Evolutionary conservation across 495 filamentous ascomycete species (phyloP).

Genomic region (Thozetella sp.): DNA sequence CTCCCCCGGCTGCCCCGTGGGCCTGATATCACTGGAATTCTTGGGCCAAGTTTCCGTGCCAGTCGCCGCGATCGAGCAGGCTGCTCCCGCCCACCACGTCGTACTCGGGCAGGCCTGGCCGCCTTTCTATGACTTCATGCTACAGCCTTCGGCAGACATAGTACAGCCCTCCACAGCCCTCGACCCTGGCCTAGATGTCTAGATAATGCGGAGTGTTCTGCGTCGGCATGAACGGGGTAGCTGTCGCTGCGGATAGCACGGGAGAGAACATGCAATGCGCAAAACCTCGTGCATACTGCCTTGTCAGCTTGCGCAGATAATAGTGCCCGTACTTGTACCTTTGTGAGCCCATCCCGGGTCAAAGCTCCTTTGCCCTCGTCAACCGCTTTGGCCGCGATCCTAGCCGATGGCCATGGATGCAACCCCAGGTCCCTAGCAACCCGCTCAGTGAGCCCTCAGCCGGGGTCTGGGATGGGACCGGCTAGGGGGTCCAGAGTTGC

Average conservation of each 20-base stretch:
- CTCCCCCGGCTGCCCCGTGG: neutral
- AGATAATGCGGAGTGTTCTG: too few species aligned
- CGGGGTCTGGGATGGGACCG: neutral
- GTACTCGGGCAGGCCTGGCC: too few species aligned
- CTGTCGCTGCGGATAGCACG: too few species aligned
- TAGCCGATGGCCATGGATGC: neutral
- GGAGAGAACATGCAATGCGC: too few species aligned
- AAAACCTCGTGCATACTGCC: too few species aligned
- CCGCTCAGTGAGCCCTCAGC: neutral
- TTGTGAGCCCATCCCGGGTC: too few species aligned
- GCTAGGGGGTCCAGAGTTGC: neutral
- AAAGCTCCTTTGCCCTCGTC: neutral
- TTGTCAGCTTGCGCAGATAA: too few species aligned
- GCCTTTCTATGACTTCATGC: neutral
- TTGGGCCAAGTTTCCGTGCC: neutral
- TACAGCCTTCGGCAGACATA: neutral
- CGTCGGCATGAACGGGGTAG: too few species aligned
- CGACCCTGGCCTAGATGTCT: too few species aligned
- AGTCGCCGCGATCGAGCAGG: neutral
- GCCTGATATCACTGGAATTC: neutral
- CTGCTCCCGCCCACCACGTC: neutral
- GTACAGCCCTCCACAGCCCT: too few species aligned
- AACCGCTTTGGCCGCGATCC: neutral
- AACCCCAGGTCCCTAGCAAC: slow-evolving; percentile 1
- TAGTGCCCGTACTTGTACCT: too few species aligned